Evolutionary conservation across 768 basidiomycete genomes (phyloP).

Genomic region (Amanita exitialis): DNA sequence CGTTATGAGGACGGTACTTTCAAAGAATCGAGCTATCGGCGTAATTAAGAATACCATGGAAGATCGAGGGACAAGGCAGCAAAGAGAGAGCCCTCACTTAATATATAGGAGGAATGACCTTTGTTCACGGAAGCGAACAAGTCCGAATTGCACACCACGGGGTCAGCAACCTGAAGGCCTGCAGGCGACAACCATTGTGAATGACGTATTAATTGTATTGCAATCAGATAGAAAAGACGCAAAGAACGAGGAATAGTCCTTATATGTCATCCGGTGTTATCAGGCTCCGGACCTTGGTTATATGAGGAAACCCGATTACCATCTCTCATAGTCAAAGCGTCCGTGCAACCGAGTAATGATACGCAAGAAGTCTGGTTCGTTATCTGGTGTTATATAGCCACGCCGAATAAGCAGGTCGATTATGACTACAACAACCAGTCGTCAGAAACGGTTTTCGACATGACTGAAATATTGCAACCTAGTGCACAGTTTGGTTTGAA

Average conservation of each 20-base stretch:
- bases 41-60: slow-evolving; percentile 22
- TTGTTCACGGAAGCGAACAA: too few species aligned
- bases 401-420: slow-evolving; percentile 86
- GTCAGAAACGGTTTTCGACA: neutral
- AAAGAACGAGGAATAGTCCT: too few species aligned
- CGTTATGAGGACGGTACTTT: slow-evolving; percentile 22
- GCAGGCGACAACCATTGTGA: too few species aligned
- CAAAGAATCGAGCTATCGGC: slow-evolving; percentile 19
- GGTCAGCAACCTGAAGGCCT: too few species aligned
- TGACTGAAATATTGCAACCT: slow-evolving; percentile 30
- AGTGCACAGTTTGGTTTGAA: slow-evolving; percentile 94
- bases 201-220: too few species aligned
- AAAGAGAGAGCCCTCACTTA: neutral
- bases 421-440: slow-evolving; percentile 44
- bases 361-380: slow-evolving; percentile 75
- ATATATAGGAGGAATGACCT: neutral
- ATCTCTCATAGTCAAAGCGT: slow-evolving; percentile 51
- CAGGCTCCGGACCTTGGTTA: neutral
- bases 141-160: too few species aligned
- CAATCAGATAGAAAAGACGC: too few species aligned
- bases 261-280: neutral
- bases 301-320: slow-evolving; percentile 19
- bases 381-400: slow-evolving; percentile 80
- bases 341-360: slow-evolving; percentile 70
- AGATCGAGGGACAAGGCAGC: slow-evolving; percentile 3